Evolutionary conservation across 2,329 filamentous ascomycete species (phyloP), one percentile per base, ranked within the genome.

Genomic region (Trichophyton benhamiae): DNA sequence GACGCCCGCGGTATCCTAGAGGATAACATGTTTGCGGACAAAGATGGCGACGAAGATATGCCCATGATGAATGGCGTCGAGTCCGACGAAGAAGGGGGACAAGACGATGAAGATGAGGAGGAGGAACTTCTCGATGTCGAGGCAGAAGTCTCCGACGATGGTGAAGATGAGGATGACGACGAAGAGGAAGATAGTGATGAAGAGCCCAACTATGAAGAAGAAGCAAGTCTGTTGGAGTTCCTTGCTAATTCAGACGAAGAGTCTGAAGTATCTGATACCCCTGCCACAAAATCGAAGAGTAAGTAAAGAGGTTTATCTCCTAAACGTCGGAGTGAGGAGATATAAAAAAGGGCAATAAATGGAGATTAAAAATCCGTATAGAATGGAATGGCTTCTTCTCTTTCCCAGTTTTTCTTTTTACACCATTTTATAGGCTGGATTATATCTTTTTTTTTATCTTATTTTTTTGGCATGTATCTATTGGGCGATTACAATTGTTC

Each of bases 171-270:
- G 38, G 74, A 73, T 2, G 78, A 79, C 15, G 76, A 79, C 46
- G 80, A 78, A 6, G 80, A 70, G 1, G 80, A 70, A 1, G 77
- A 79, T 41, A 78, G 79, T 66, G 76, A 76, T 0, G 71, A 83
- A 1, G 81, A 84, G 22, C 82, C 83, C 63, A 80, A 85, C 17
- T 82, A 85, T 63, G 82, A 82, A 1, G 76, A 83, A 41, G 84
- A 82, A 8, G 75, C 73, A 58, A 75, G 71, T 30, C 76, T 70
- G 66, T 73, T 74, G 57, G 78, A 79, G 58, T 75, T 78, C 65
- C 73, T 79, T 58, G 74, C 76, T 4, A 77, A 79, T 61, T 76
- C 74, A 2, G 79, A 81, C 44, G 74, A 76, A 22, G 52, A 55
- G 20, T 55, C 52, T 5, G 52, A 36, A 8, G 20, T 36, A 9